Evolutionary conservation across 1,284 basidiomycete genomes (phyloP), one percentile per base, ranked within the genome.

Genomic region (Irpex sp.): DNA sequence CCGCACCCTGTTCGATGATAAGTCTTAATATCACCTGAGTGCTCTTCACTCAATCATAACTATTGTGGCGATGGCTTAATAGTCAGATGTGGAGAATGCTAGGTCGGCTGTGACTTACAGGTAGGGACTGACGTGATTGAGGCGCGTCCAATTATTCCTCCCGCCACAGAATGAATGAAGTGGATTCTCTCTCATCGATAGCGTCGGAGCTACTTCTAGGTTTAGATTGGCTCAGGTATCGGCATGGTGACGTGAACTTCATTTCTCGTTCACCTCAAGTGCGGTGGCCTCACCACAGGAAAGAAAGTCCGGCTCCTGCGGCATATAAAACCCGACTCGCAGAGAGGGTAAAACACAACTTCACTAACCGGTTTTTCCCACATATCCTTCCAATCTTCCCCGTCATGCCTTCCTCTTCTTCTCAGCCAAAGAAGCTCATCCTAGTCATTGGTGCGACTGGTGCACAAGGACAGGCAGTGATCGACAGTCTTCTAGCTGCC

Each of bases 401-500:
- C n/a, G n/a, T 17, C n/a, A 48, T 60, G 40, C 15, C 59, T 34
- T 17, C 13, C 44, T 6, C 54, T 56, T 61, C 55, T 58, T 60
- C 57, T 9, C 36, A n/a, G 13, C 13, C 31, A 48, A 58, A 64
- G 67, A 81, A 81, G 68, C 69, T 79, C 62, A 80, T 84, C 66
- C 76, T 81, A 60, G 79, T 83, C 62, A 77, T 83, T 44, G 81
- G 82, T 47, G 82, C 80, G 2, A 83, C 82, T 26, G 82, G 81
- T 58, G 79, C 78, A 1, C 82, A 83, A 67, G 81, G 81, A 3
- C 70, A 77, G 49, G 75, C 76, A n/a, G 78, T 81, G 63, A 76
- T 82, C 57, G 72, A 79, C 62, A 74, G 73, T 37, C 72, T 83
- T n/a, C 75, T 82, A 19, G 74, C 72, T 17, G 73, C 75, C 6